Percentiles rank a stretch among this genome's conserved stretches.
These are phyloP conservation scores for Elongisporangium senticosum DNA, from an alignment of 352 stramenopile genomes.

Conservation along the genomic window DNA sequence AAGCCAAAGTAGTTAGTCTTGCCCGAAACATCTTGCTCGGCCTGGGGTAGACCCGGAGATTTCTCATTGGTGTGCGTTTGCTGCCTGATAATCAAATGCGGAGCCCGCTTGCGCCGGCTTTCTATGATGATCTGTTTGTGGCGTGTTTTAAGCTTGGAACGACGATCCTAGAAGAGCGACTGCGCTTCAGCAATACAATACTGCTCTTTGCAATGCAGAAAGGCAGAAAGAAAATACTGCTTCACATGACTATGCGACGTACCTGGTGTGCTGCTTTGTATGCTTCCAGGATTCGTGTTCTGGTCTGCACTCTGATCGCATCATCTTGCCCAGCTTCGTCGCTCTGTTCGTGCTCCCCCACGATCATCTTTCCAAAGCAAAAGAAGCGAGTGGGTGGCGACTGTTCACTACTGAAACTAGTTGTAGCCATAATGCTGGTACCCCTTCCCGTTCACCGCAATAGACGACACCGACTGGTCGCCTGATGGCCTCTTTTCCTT, in stretches of 20 bases:
- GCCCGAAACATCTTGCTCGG: neutral
- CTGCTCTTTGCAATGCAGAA: neutral
- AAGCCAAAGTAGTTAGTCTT: neutral
- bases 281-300: neutral
- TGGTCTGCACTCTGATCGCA: neutral
- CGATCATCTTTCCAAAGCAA: neutral
- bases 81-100: neutral
- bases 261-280: neutral
- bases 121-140: neutral
- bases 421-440: neutral
- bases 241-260: neutral
- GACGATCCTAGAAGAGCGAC: neutral
- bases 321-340: neutral
- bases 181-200: neutral
- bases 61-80: neutral
- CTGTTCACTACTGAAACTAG: neutral
- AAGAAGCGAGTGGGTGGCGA: neutral
- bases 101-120: neutral
- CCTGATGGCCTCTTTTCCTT: neutral
- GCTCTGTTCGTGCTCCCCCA: neutral
- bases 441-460: neutral
- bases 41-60: neutral
- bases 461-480: neutral
- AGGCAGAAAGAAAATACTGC: neutral
- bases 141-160: neutral